Percentiles rank a stretch among this genome's conserved stretches.
phyloP scores from a whole-genome alignment of 176 grass and related monocot species.

The Guadua angustifolia region DNA sequence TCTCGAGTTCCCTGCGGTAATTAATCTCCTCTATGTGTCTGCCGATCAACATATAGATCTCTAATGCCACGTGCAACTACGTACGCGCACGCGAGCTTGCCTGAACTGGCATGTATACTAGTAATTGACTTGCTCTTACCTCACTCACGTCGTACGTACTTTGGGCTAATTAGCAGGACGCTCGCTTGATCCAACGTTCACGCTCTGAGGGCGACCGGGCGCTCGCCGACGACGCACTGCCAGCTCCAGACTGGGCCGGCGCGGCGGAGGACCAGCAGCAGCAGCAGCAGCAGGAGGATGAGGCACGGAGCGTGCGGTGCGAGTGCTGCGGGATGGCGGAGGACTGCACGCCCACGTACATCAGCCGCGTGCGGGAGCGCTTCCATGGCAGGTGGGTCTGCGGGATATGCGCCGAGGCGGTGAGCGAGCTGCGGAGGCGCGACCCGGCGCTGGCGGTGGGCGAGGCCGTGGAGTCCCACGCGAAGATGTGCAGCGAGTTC shows the following conservation, averaged over 20 bases:
- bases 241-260: background rate
- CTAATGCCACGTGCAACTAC: background rate
- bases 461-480: slow-evolving; percentile 65
- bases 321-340: slow-evolving; percentile 87
- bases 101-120: slow-evolving; percentile 8
- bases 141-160: background rate
- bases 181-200: background rate
- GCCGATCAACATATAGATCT: background rate
- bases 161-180: background rate
- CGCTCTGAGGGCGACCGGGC: slow-evolving; percentile 3
- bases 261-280: background rate
- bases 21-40: background rate
- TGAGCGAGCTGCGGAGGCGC: slow-evolving; percentile 69
- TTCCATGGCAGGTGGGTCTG: slow-evolving; percentile 84
- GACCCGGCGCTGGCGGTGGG: slow-evolving; percentile 43
- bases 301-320: slow-evolving; percentile 66
- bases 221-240: background rate
- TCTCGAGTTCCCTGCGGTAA: background rate
- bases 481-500: slow-evolving; percentile 64
- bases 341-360: slow-evolving; percentile 83
- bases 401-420: slow-evolving; percentile 78
- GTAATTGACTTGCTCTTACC: background rate
- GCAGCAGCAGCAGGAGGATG: background rate
- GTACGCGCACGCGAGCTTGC: background rate
- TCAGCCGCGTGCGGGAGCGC: slow-evolving; percentile 57